A percentile compares a stretch with the other conserved stretches of the same genome.
Conservation (phyloP, 805 yeast species). For the Pichia pseudocactophila region DNA sequence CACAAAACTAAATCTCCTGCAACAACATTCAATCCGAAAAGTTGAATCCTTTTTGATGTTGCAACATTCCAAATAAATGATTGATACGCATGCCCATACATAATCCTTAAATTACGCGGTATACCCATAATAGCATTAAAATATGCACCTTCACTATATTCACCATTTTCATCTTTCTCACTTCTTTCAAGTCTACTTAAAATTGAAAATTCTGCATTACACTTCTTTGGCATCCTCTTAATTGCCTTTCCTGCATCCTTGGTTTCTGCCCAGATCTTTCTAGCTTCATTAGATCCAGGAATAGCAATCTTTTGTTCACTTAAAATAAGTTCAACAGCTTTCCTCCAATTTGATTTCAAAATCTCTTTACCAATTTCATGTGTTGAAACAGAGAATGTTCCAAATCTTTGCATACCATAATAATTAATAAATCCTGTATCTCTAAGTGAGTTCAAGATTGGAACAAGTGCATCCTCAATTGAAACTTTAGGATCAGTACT, state of each 20-base stretch:
- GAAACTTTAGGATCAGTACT: constrained; percentile 26
- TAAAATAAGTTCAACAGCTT: constrained; percentile 68
- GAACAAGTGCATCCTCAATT: constrained; percentile 38
- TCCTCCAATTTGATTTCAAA: constrained; percentile 66
- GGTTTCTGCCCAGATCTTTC: constrained; percentile 73
- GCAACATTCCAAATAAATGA: constrained; percentile 90
- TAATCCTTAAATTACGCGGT: constrained; percentile 84
- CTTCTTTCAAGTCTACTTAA: constrained; percentile 51
- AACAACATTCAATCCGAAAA: constrained; percentile 61
- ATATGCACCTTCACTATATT: constrained; percentile 45
- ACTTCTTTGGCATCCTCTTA: constrained; percentile 74
- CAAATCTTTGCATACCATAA: constrained; percentile 98
- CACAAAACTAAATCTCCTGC: constrained; percentile 73
- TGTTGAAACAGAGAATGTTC: constrained; percentile 89
- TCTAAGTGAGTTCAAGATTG: constrained; percentile 49
- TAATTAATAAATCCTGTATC: constrained; percentile 82
- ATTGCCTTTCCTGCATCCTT: constrained; percentile 57
- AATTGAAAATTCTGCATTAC: constrained; percentile 76
- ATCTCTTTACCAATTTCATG: constrained; percentile 74
- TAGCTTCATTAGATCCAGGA: constrained; percentile 77
- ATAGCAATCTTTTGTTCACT: constrained; percentile 78
- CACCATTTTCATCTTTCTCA: constrained; percentile 36
- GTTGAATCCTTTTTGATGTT: constrained; percentile 64
- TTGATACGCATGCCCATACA: constrained; percentile 97
- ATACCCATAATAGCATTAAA: constrained; percentile 78